A percentile compares a stretch with the other conserved stretches of the same genome.
Evolutionary conservation across 2,329 filamentous ascomycete species (phyloP).

Genomic region (Dissoconium aciculare): DNA sequence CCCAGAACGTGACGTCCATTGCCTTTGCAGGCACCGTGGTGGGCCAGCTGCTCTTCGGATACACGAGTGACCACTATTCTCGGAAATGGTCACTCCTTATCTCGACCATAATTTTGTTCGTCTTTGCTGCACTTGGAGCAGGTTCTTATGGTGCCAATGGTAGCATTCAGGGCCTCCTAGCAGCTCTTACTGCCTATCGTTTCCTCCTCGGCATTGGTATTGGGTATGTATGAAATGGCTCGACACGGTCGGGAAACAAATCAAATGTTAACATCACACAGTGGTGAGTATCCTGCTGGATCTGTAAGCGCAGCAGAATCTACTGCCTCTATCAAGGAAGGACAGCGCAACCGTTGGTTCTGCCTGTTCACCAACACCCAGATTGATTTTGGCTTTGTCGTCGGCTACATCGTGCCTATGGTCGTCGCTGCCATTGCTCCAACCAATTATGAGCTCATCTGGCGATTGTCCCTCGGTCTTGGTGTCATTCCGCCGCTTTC

Average conservation of each 20-base stretch:
- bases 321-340: slow-evolving; percentile 64
- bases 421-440: slow-evolving; percentile 30
- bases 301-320: slow-evolving; percentile 73
- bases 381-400: slow-evolving; percentile 73
- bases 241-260: slow-evolving; percentile 16
- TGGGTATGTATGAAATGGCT: slow-evolving; percentile 23
- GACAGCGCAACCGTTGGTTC: slow-evolving; percentile 75
- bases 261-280: slow-evolving; percentile 2
- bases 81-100: slow-evolving; percentile 67
- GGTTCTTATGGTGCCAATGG: slow-evolving; percentile 63
- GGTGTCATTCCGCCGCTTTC: slow-evolving; percentile 63
- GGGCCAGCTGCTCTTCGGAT: slow-evolving; percentile 68
- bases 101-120: slow-evolving; percentile 67
- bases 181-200: slow-evolving; percentile 64
- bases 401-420: slow-evolving; percentile 64
- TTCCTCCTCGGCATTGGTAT: slow-evolving; percentile 52
- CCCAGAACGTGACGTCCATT: slow-evolving; percentile 63
- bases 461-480: slow-evolving; percentile 67
- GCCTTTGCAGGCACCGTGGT: slow-evolving; percentile 69
- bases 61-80: slow-evolving; percentile 68
- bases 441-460: slow-evolving; percentile 56
- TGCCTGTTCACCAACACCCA: slow-evolving; percentile 68
- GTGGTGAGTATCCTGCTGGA: slow-evolving; percentile 63
- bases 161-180: slow-evolving; percentile 55
- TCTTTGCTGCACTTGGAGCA: slow-evolving; percentile 68